Percentiles rank a stretch among this genome's conserved stretches.
Conservation (phyloP, 805 yeast genomes). For the Candida incommunis region DNA sequence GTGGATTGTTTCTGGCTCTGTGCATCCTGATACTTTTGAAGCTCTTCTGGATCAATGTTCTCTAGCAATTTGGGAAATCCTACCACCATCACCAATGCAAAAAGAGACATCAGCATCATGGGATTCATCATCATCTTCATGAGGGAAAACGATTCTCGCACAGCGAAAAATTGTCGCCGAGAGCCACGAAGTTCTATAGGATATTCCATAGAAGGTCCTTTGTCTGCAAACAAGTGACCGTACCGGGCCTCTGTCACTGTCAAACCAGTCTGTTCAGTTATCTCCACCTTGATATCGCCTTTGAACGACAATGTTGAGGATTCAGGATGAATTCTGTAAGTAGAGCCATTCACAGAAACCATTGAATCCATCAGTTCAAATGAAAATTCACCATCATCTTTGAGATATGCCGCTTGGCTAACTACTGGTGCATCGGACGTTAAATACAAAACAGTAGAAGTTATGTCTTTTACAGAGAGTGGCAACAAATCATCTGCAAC, state of each 20-base stretch:
- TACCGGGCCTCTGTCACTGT: slow-evolving; percentile 13
- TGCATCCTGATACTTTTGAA: slow-evolving; percentile 1
- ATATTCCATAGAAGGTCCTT: slow-evolving; percentile 18
- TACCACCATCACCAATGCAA: slow-evolving; percentile 19
- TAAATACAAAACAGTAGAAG: neutral
- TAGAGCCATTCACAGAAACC: neutral
- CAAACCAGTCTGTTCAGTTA: slow-evolving; percentile 11
- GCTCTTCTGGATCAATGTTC: slow-evolving; percentile 20
- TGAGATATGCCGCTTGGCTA: neutral
- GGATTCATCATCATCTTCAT: slow-evolving; percentile 21
- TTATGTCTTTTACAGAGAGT: neutral
- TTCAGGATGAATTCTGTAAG: slow-evolving; percentile 4
- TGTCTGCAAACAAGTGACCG: slow-evolving; percentile 16
- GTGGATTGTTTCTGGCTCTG: slow-evolving; percentile 2
- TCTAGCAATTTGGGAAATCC: slow-evolving; percentile 19
- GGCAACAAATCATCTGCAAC: neutral
- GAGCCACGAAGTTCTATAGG: slow-evolving; percentile 18
- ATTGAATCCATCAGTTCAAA: neutral
- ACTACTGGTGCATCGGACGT: neutral
- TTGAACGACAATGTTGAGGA: slow-evolving; percentile 8
- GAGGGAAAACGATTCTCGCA: slow-evolving; percentile 18
- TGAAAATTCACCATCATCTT: neutral
- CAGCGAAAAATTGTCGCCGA: slow-evolving; percentile 14
- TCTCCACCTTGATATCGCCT: slow-evolving; percentile 8
- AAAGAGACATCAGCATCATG: slow-evolving; percentile 21